These are phyloP conservation scores for Colletotrichum phormii DNA, from an alignment of 2,329 filamentous ascomycete genomes.

Conservation along the genomic window DNA sequence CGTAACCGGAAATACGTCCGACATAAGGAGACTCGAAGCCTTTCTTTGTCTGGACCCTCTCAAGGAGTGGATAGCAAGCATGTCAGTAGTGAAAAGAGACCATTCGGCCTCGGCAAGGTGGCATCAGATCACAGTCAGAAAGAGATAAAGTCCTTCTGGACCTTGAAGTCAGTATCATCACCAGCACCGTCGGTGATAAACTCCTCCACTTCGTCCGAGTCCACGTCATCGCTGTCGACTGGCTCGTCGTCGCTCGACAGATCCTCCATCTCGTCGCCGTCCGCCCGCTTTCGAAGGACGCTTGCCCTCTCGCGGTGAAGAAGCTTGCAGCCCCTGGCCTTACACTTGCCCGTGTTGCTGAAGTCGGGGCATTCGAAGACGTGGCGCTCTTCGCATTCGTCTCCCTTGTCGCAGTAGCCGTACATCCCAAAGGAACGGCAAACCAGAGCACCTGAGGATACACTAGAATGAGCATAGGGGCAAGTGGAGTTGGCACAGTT, in stretches of 20 bases:
- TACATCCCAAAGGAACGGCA: constrained; percentile 87
- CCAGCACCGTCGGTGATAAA: constrained; percentile 68
- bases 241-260: constrained; percentile 82
- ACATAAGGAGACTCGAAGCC: background rate
- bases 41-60: constrained; percentile 8
- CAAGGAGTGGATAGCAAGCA: constrained; percentile 33
- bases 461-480: constrained; percentile 85
- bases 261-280: constrained; percentile 72
- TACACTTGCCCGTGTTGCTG: constrained; percentile 89
- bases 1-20: constrained; percentile 5
- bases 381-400: constrained; percentile 82
- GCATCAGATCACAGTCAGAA: constrained; percentile 44
- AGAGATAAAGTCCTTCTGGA: constrained; percentile 70
- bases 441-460: constrained; percentile 81
- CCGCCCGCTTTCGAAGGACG: constrained; percentile 73
- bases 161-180: constrained; percentile 66
- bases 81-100: constrained; percentile 28
- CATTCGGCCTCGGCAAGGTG: constrained; percentile 19
- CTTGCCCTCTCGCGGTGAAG: constrained; percentile 90
- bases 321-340: constrained; percentile 83
- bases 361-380: constrained; percentile 95
- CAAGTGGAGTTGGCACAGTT: constrained; percentile 90
- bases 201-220: constrained; percentile 80
- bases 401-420: constrained; percentile 90
- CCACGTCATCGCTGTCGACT: constrained; percentile 80